Evolutionary conservation across 371 early-diverging fungal genomes (phyloP).

Genomic region (Gilbertella persicaria): DNA sequence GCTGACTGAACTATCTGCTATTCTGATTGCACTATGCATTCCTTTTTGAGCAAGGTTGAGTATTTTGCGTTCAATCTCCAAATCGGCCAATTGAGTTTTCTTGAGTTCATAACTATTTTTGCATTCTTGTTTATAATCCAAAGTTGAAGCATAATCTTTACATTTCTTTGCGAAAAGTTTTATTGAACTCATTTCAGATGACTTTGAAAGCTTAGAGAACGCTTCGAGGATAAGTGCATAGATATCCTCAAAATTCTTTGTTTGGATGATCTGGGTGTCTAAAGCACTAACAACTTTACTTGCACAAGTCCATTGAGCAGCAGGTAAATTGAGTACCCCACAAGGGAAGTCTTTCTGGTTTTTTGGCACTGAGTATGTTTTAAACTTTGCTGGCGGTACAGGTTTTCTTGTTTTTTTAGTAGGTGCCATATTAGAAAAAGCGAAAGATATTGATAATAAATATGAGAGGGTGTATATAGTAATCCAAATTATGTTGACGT

Average conservation of each 20-base stretch:
- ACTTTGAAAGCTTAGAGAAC: conserved; percentile 3
- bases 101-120: conserved; percentile 9
- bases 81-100: conserved; percentile 7
- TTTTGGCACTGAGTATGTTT: conserved; percentile 6
- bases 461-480: no score
- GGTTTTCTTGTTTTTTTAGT: neutral
- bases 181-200: conserved; percentile 4
- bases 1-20: conserved; percentile 2
- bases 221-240: conserved; percentile 2
- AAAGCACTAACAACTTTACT: conserved; percentile 6
- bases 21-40: conserved; percentile 6
- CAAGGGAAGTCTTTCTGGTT: conserved; percentile 1
- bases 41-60: conserved; percentile 10
- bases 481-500: no score
- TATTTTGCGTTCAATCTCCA: conserved; percentile 9
- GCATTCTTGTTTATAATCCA: conserved; percentile 4
- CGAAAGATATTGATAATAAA: no score
- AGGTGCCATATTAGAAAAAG: conserved; percentile 4
- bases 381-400: neutral
- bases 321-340: conserved; percentile 8
- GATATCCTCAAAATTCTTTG: conserved; percentile 7
- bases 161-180: conserved; percentile 10
- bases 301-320: conserved; percentile 8
- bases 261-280: conserved; percentile 7
- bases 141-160: conserved; percentile 5